These are phyloP conservation scores for Cladophialophora chaetospira DNA, from an alignment of 2,329 filamentous ascomycete species.

Conservation along the genomic window DNA sequence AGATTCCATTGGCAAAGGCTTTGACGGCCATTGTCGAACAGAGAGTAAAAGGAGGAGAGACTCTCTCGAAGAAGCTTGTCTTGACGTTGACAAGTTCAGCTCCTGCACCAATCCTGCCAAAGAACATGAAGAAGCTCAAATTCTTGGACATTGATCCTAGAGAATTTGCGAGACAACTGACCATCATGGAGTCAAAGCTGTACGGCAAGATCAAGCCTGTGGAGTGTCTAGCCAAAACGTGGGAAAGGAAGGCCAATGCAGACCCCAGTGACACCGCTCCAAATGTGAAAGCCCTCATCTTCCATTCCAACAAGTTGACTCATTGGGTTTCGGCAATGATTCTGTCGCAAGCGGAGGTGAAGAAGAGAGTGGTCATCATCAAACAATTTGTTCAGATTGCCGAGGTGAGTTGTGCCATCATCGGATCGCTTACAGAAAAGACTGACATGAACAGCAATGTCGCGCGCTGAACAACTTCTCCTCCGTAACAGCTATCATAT, in stretches of 20 bases:
- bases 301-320: constrained; percentile 97
- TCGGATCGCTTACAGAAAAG: constrained; percentile 6
- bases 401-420: constrained; percentile 66
- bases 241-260: constrained; percentile 86
- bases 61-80: constrained; percentile 80
- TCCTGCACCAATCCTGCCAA: constrained; percentile 87
- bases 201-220: constrained; percentile 96
- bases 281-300: constrained; percentile 93
- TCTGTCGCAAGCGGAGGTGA: constrained; percentile 87
- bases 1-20: constrained; percentile 83
- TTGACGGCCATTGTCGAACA: constrained; percentile 88
- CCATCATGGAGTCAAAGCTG: constrained; percentile 90
- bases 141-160: constrained; percentile 95
- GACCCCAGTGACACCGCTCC: constrained; percentile 82
- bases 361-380: constrained; percentile 94
- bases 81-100: constrained; percentile 81
- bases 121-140: constrained; percentile 99
- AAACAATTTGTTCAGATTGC: constrained; percentile 97
- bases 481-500: constrained; percentile 95
- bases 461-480: constrained; percentile 94
- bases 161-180: constrained; percentile 96
- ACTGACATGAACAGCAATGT: constrained; percentile 70
- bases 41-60: constrained; percentile 83
- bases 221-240: constrained; percentile 97
- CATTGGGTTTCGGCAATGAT: constrained; percentile 99